phyloP scores from a whole-genome alignment of 768 basidiomycete species.

The Clitopilus hobsonii region DNA sequence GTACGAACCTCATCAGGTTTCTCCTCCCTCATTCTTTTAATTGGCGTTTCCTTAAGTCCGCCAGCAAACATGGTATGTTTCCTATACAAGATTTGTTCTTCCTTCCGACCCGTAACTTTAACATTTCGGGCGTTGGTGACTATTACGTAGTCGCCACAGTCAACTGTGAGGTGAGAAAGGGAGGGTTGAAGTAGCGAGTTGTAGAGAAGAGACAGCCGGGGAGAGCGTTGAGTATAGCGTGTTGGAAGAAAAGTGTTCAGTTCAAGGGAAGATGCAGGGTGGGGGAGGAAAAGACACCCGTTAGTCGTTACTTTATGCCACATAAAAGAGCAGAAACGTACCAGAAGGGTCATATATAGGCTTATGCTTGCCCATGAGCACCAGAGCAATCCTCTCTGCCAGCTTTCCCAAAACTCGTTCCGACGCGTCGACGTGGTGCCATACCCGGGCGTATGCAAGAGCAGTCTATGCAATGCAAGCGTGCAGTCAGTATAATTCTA shows the following conservation, averaged over 20 bases:
- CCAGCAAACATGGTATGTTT: constrained; percentile 93
- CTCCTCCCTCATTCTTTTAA: constrained; percentile 74
- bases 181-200: no score
- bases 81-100: constrained; percentile 79
- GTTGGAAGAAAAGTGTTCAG: background rate
- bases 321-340: constrained; percentile 26
- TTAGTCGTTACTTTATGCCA: background rate
- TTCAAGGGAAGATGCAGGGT: background rate
- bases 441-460: constrained; percentile 90
- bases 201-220: no score
- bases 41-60: constrained; percentile 88
- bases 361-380: constrained; percentile 99
- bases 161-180: constrained; percentile 47
- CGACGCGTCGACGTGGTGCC: constrained; percentile 93
- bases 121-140: constrained; percentile 86
- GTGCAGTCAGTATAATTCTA: background rate
- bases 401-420: constrained; percentile 93
- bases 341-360: constrained; percentile 92
- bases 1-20: constrained; percentile 83
- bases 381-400: constrained; percentile 89
- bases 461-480: constrained; percentile 66
- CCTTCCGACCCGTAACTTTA: constrained; percentile 86
- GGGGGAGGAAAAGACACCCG: background rate
- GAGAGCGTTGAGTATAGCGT: no score
- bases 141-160: constrained; percentile 97